A percentile compares a stretch with the other conserved stretches of the same genome.
These are phyloP conservation scores for Aphanomyces cochlioides DNA, from an alignment of 352 stramenopile genomes.

Conservation along the genomic window DNA sequence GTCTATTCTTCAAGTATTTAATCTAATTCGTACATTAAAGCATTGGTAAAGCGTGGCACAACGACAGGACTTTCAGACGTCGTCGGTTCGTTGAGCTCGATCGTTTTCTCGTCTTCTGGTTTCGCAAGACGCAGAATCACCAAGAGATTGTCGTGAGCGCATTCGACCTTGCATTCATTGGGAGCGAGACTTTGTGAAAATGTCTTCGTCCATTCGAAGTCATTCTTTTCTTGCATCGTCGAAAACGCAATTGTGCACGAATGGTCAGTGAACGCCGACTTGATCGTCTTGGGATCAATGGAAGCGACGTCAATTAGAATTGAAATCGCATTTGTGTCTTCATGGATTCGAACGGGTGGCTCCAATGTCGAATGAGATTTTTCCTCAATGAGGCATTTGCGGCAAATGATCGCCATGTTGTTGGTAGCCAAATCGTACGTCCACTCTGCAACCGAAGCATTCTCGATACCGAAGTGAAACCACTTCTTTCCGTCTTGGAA, in stretches of 20 bases:
- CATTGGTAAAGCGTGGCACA: slow-evolving; percentile 8
- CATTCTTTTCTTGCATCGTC: neutral
- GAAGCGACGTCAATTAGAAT: slow-evolving; percentile 10
- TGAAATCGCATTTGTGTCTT: neutral
- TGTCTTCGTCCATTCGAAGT: neutral
- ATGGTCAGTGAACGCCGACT: slow-evolving; percentile 7
- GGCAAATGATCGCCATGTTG: slow-evolving; percentile 22
- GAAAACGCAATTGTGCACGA: neutral
- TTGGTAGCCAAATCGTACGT: slow-evolving; percentile 7
- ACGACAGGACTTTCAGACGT: neutral
- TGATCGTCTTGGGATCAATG: neutral
- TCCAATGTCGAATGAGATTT: neutral
- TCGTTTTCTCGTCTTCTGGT: neutral
- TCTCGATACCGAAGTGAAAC: neutral
- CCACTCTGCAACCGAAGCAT: slow-evolving; percentile 7
- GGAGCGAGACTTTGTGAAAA: slow-evolving; percentile 7
- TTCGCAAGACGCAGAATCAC: slow-evolving; percentile 10
- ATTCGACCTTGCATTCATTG: neutral
- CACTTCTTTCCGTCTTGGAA: neutral
- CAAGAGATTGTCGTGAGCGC: slow-evolving; percentile 18
- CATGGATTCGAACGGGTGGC: slow-evolving; percentile 6
- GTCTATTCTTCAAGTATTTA: neutral
- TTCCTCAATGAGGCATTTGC: neutral
- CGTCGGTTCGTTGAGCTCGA: neutral
- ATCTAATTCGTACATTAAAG: slow-evolving; percentile 9